phyloP scores from a whole-genome alignment of 2,329 filamentous ascomycete genomes.

The Colletotrichum siamense region DNA sequence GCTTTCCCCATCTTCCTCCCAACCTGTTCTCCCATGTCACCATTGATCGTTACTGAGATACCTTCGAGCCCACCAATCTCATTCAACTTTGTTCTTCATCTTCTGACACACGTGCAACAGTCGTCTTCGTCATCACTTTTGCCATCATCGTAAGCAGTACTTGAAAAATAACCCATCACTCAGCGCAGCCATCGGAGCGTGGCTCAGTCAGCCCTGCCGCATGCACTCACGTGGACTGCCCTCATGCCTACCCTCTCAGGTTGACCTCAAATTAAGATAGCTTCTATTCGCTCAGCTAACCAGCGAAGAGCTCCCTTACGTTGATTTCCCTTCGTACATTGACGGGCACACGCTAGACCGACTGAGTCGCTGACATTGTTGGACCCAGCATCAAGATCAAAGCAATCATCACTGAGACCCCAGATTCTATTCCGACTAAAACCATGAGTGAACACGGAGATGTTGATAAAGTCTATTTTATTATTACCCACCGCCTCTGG shows the following conservation, averaged over 20 bases:
- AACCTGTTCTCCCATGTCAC: not conserved
- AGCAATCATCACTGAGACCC: not conserved
- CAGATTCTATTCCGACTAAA: fast-evolving
- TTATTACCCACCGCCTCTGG: not conserved
- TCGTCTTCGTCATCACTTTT: not conserved
- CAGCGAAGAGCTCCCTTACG: not conserved
- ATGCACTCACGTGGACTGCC: no score
- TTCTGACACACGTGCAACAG: not conserved
- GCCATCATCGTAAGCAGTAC: not conserved
- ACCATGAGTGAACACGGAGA: not conserved
- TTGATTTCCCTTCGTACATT: fast-evolving
- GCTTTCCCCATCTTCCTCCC: no score
- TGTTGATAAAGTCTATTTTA: not conserved
- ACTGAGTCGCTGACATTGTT: not conserved
- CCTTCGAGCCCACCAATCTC: not conserved
- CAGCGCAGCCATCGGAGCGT: not conserved
- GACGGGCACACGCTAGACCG: not conserved
- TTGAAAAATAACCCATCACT: not conserved
- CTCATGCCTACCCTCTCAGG: not conserved
- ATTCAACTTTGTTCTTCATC: not conserved
- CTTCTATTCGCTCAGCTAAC: not conserved
- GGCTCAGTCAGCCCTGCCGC: not conserved
- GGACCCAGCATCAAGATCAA: not conserved
- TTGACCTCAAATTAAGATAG: not conserved
- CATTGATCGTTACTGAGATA: not conserved